A percentile compares a stretch with the other conserved stretches of the same genome.
Conservation (phyloP, 1,139 yeast species). For the Suhomyces panamericanus region DNA sequence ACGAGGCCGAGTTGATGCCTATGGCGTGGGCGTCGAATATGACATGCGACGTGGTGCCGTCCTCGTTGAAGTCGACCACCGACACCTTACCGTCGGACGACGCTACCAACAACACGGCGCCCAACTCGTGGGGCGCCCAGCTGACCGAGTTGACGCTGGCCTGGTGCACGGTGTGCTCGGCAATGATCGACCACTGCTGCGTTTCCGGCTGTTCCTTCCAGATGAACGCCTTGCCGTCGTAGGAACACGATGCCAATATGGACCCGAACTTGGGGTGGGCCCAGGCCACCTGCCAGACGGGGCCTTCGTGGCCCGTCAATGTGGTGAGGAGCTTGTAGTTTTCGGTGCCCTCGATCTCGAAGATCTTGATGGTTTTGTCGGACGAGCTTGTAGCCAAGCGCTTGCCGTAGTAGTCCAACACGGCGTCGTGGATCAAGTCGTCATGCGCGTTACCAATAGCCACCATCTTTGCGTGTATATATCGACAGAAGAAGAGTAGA, state of each 20-base stretch:
- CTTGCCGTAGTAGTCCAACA: slow-evolving; percentile 92
- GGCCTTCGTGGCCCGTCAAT: slow-evolving; percentile 89
- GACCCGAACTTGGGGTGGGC: slow-evolving; percentile 98
- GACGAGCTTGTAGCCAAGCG: slow-evolving; percentile 94
- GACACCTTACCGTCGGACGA: slow-evolving; percentile 93
- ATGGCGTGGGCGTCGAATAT: slow-evolving; percentile 82
- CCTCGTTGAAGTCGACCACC: slow-evolving; percentile 87
- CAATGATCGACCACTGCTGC: slow-evolving; percentile 84
- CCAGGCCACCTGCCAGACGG: slow-evolving; percentile 99
- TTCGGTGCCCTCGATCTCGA: slow-evolving; percentile 83
- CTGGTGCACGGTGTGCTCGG: slow-evolving; percentile 84
- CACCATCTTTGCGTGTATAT: slow-evolving; percentile 43
- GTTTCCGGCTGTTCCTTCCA: slow-evolving; percentile 88
- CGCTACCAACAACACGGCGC: slow-evolving; percentile 86
- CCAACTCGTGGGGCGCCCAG: slow-evolving; percentile 98
- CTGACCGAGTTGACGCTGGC: slow-evolving; percentile 93
- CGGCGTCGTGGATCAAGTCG: slow-evolving; percentile 95
- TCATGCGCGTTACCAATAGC: slow-evolving; percentile 81
- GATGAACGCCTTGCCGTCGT: slow-evolving; percentile 89
- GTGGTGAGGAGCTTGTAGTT: slow-evolving; percentile 78
- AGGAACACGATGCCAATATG: slow-evolving; percentile 90
- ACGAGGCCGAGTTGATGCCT: slow-evolving; percentile 91
- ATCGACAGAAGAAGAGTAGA: background rate
- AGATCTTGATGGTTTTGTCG: slow-evolving; percentile 90
- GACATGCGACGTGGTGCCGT: slow-evolving; percentile 72